These are phyloP conservation scores for Colletotrichum spaethianum DNA, from an alignment of 2,329 filamentous ascomycete genomes.

Conservation along the genomic window DNA sequence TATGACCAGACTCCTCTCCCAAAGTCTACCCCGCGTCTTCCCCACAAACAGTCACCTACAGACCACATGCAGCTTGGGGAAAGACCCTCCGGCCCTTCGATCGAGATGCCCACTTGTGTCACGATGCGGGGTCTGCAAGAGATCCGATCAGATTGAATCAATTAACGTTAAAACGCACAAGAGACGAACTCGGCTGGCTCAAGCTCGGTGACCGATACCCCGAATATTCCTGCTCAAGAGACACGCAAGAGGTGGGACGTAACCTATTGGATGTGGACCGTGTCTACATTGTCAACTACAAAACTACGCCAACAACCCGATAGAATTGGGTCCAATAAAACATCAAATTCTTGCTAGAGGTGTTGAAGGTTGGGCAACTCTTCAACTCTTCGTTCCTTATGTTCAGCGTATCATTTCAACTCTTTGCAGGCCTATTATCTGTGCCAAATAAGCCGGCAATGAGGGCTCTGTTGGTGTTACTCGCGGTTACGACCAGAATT, in stretches of 20 bases:
- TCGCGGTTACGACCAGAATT: background rate
- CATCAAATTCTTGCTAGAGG: background rate
- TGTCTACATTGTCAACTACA: background rate
- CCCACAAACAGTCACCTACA: conserved; percentile 4
- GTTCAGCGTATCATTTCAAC: background rate
- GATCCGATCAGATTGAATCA: background rate
- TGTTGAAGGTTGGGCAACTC: background rate
- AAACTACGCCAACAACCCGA: background rate
- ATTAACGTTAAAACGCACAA: background rate
- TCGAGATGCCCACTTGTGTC: background rate
- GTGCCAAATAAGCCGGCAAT: background rate
- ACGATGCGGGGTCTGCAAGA: background rate
- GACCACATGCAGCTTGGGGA: background rate
- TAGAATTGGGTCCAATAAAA: background rate
- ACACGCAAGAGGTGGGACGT: background rate
- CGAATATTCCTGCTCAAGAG: background rate
- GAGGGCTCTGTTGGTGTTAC: background rate
- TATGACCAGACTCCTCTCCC: background rate
- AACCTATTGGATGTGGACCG: background rate
- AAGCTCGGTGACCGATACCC: background rate
- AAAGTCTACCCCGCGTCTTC: conserved; percentile 1
- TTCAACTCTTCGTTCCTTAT: background rate
- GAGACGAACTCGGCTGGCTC: background rate
- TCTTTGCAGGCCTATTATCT: background rate
- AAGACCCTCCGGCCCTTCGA: background rate